Conservation (phyloP, 2,329 filamentous ascomycete genomes). For the Amauroascus verrucosus region DNA sequence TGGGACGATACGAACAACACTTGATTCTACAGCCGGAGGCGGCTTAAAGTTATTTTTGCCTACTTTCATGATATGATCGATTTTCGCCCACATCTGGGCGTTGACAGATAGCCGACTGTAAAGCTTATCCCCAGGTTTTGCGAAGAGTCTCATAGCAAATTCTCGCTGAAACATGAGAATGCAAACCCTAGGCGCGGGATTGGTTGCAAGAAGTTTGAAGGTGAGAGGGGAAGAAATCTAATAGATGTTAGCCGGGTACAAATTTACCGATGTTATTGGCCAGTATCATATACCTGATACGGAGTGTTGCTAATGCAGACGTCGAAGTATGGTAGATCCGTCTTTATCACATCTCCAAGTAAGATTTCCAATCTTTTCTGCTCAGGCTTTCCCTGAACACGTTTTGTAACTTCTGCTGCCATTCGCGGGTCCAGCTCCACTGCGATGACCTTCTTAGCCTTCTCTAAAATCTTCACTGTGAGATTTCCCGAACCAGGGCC, state of each 20-base stretch:
- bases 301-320: slow-evolving; percentile 74
- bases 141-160: slow-evolving; percentile 82
- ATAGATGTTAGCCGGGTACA: slow-evolving; percentile 16
- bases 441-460: slow-evolving; percentile 71
- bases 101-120: slow-evolving; percentile 90
- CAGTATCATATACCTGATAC: slow-evolving; percentile 46
- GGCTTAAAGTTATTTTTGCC: slow-evolving; percentile 95
- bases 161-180: slow-evolving; percentile 96
- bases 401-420: slow-evolving; percentile 88
- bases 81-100: slow-evolving; percentile 79
- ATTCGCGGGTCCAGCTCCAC: slow-evolving; percentile 94
- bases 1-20: slow-evolving; percentile 79
- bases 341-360: slow-evolving; percentile 89
- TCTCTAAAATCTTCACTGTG: slow-evolving; percentile 79
- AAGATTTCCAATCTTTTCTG: slow-evolving; percentile 78
- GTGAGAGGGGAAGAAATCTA: slow-evolving; percentile 84
- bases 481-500: slow-evolving; percentile 84
- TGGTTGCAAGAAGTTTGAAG: slow-evolving; percentile 76
- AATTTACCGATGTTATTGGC: not conserved
- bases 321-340: slow-evolving; percentile 66
- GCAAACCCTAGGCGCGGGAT: slow-evolving; percentile 68
- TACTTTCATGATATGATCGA: slow-evolving; percentile 73
- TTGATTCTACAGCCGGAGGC: slow-evolving; percentile 83
- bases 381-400: slow-evolving; percentile 79
- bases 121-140: slow-evolving; percentile 74